Evolutionary conservation across 441 rosid genomes (phyloP), one percentile per base, ranked within the genome.

Genomic region (Pelargonium myrrhifolium): DNA sequence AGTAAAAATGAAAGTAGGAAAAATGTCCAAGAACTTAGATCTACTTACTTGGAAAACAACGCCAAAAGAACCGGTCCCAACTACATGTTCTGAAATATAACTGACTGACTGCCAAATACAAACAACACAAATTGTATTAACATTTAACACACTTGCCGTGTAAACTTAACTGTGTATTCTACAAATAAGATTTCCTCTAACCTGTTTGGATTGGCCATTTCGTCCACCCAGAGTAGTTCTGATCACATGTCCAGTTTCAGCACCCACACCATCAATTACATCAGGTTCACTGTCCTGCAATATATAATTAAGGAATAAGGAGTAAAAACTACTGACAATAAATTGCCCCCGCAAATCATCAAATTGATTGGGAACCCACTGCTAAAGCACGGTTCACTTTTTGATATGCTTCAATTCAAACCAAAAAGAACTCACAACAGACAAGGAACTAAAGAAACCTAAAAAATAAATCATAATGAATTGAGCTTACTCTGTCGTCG

Each of bases 21-120:
- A 64, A 10, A 3, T 26, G 70, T 64, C 39, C 17, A 69, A 64
- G 20, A 37, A 72, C 42, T 10, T 71, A 8, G 22, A 69, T 66
- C 53, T 24, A 71, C 93, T 81, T 76, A 93, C 98, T 79, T 90
- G 97, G 76, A 86, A 87, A 63, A 93, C 98, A 68, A 85, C 89
- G 62, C 98, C 98, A 67, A 93, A 93, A 65, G 98, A 93, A 73
- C 98, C 98, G 21, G 98, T 88, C 75, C 98, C 98, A 37, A 93
- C 86, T 72, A 90, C 98, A 76, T 93, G 97, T 79, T 93, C 98
- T 47, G 97, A 86, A 72, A 93, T 90, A 68, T 93, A 93, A 84
- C 96, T 93, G 65, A 90, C 82, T 56, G 86, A 81, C 98, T 90
- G 94, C 63, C 64, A 67, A 37, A 22, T 76, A 65, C 68, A 68